Conservation (phyloP, 2,329 filamentous ascomycete species). For the Penicillium sp. region DNA sequence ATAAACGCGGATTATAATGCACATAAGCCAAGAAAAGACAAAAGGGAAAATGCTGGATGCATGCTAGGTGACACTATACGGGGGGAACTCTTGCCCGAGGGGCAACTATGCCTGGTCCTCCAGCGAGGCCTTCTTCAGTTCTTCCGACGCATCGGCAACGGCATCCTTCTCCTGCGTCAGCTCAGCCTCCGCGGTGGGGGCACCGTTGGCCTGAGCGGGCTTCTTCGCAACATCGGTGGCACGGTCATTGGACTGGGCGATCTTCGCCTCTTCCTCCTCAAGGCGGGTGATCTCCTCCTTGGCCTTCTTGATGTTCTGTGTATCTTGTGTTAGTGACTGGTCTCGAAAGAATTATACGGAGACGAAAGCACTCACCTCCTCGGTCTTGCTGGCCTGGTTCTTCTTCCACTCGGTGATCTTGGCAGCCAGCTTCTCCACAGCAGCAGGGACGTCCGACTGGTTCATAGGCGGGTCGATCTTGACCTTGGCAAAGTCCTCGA, state of each 20-base stretch:
- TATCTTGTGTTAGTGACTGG: slow-evolving; percentile 18
- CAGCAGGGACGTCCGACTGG: slow-evolving; percentile 72
- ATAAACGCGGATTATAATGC: slow-evolving; percentile 21
- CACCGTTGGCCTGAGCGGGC: slow-evolving; percentile 53
- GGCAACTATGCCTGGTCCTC: slow-evolving; percentile 51
- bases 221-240: slow-evolving; percentile 54
- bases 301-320: slow-evolving; percentile 92
- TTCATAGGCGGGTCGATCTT: slow-evolving; percentile 85
- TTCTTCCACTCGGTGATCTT: slow-evolving; percentile 90
- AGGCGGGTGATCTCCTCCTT: slow-evolving; percentile 92
- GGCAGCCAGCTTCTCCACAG: slow-evolving; percentile 83
- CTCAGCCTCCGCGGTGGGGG: slow-evolving; percentile 53
- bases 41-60: slow-evolving; percentile 27
- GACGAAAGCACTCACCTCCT: slow-evolving; percentile 65
- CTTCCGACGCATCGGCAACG: slow-evolving; percentile 57
- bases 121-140: slow-evolving; percentile 59
- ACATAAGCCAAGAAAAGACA: slow-evolving; percentile 18
- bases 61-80: slow-evolving; percentile 21
- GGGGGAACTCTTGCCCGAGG: not conserved
- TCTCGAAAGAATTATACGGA: not conserved
- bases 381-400: slow-evolving; percentile 84
- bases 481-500: slow-evolving; percentile 83
- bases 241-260: slow-evolving; percentile 41
- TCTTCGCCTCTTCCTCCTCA: slow-evolving; percentile 64
- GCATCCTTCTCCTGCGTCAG: slow-evolving; percentile 58